phyloP scores from a whole-genome alignment of 495 filamentous ascomycete species.

The Aspergillus taichungensis region DNA sequence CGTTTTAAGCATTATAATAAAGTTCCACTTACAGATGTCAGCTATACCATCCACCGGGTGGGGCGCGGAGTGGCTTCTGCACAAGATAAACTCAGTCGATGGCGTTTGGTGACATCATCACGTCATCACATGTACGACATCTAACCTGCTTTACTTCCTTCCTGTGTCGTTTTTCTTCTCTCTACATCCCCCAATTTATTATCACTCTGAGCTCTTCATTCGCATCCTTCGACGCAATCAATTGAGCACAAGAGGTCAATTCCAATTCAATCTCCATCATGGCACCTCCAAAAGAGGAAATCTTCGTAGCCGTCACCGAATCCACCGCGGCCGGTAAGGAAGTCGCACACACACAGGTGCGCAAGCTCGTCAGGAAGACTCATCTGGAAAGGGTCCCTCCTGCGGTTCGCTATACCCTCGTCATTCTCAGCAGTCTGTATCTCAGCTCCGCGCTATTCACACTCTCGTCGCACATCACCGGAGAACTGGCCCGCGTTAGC shows the following conservation, averaged over 20 bases:
- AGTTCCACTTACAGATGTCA: too few species aligned
- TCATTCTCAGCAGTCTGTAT: constrained; percentile 53
- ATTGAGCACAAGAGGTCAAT: too few species aligned
- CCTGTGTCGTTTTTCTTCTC: constrained; percentile 2
- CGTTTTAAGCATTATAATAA: too few species aligned
- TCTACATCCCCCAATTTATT: neutral
- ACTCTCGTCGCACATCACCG: constrained; percentile 39
- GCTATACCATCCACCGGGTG: neutral
- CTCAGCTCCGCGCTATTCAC: constrained; percentile 50
- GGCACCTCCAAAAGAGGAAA: constrained; percentile 3
- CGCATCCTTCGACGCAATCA: too few species aligned
- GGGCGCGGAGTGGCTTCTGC: neutral
- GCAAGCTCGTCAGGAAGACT: constrained; percentile 5
- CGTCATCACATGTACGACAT: constrained; percentile 18
- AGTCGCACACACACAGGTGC: neutral
- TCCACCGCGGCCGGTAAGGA: constrained; percentile 1
- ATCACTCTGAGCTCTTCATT: too few species aligned
- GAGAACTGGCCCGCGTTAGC: constrained; percentile 54
- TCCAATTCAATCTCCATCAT: too few species aligned
- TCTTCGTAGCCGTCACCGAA: constrained; percentile 2
- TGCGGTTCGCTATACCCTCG: constrained; percentile 50
- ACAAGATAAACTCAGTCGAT: neutral
- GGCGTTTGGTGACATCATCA: constrained; percentile 28
- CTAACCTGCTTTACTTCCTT: constrained; percentile 9
- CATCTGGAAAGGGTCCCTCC: constrained; percentile 30